Evolutionary conservation across 148 eudicot genomes (phyloP), one percentile per base, ranked within the genome.

Genomic region (Rheum nobile): DNA sequence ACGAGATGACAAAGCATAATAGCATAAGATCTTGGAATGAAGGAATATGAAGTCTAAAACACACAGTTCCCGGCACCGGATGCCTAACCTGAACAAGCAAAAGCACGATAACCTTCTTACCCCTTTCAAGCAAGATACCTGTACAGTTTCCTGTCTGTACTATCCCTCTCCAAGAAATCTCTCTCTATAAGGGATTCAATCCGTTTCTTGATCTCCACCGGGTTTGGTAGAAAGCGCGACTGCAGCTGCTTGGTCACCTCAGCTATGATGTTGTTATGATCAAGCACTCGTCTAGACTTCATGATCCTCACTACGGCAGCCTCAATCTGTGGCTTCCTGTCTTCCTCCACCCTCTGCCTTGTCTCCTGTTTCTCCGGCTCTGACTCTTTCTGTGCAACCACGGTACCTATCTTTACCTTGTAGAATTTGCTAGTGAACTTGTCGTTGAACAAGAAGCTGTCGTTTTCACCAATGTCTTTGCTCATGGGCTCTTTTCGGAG

Each of bases 351-450:
- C 76, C 88, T 86, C 79, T 91, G 97, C 71, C 97, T 63, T 1
- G 97, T 91, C 83, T 91, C 95, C 75, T 85, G 95, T 72, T 91
- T 91, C 77, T 91, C 95, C 0, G 97, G 95, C 77, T 91, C 97
- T 4, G 97, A 83, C 82, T 91, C 96, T 80, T 91, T 91, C 75
- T 91, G 96, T 24, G 96, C 96, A 32, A 87, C 96, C 74, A 91
- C 96, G 3, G 93, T 91, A 71, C 93, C 93, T 31, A 91, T 91
- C 83, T 91, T 91, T 76, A 91, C 92, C 85, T 91, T 91, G 39
- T 83, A 82, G 47, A 91, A 85, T 71, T 91, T 91, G 85, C 97
- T 89, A 0, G 89, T 74, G 76, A 91, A 91, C 83, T 84, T 91
- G 39, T 91, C 95, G 28, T 91, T 88, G 28, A 91, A 84, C 72